Base-by-base conservation (phyloP, 257 asterid species). In the Jaltomata sinuosa region DNA sequence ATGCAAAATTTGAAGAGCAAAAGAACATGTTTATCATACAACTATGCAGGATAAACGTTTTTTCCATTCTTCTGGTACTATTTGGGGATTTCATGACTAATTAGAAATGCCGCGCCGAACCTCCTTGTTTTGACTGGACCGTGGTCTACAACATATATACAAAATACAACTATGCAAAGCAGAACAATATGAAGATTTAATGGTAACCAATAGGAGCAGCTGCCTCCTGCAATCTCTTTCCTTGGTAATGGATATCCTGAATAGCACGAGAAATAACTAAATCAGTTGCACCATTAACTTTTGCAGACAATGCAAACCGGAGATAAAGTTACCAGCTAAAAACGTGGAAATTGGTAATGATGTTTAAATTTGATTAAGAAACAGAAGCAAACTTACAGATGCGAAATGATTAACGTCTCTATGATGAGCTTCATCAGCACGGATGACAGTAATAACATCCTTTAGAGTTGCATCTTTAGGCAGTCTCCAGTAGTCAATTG, bases 391-490 rank as follows among this genome's bases (percentile, higher is more conserved):
- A 88, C 97, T 93, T 84, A 95, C 99, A 16, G 99, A 94, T 83
- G 99, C 98, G 87, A 94, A 94, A 90, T 95, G 99, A 90, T 95
- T 95, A 91, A 95, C 99, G 80, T 95, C 99, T 12, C 98, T 95
- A 80, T 95, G 99, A 87, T 95, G 99, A 83, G 99, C 99, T 88
- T 95, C 99, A 85, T 95, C 99, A 47, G 99, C 98, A 47, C 97
- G 94, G 85, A 95, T 91, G 72, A 95, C 98, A 34, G 89, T 90
- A 78, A 95, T 87, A 62, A 92, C 98, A 85, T 94, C 97, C 90
- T 89, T 93, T 80, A 95, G 86, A 83, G 92, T 94, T 54, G 98
- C 95, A 85, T 91, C 90, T 81, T 90, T 88, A 1, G 96, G 97
- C 85, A 95, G 92, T 14, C 98, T 91, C 99, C 99, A 95, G 86